These are phyloP conservation scores for Pseudotulostoma volvatum DNA, from an alignment of 495 filamentous ascomycete species.

Conservation along the genomic window DNA sequence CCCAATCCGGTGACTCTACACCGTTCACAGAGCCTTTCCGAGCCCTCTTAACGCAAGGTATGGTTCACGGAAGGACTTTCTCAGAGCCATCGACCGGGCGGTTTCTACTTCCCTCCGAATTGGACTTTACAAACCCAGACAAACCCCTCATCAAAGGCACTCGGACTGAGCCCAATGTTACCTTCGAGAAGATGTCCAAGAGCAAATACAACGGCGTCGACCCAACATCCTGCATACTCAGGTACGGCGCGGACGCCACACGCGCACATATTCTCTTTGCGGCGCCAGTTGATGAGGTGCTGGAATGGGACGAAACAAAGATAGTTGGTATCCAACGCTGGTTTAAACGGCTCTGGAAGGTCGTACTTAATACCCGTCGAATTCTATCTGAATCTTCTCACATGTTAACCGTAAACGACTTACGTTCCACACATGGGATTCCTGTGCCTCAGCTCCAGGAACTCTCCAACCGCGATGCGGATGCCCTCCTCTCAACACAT, in stretches of 20 bases:
- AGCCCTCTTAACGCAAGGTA: slow-evolving; percentile 67
- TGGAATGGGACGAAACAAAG: slow-evolving; percentile 78
- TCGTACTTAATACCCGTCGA: slow-evolving; percentile 25
- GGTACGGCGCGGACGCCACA: slow-evolving; percentile 70
- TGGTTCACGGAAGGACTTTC: slow-evolving; percentile 82
- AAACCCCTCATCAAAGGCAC: slow-evolving; percentile 45
- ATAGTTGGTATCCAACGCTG: slow-evolving; percentile 69
- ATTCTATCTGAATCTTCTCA: slow-evolving; percentile 12
- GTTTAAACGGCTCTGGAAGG: slow-evolving; percentile 48
- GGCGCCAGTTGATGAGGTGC: slow-evolving; percentile 62
- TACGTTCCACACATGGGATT: slow-evolving; percentile 13
- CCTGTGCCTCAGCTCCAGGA: slow-evolving; percentile 13
- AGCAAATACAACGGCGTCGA: slow-evolving; percentile 91
- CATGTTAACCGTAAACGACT: slow-evolving; percentile 7
- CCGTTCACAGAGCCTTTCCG: slow-evolving; percentile 55
- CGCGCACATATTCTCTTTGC: slow-evolving; percentile 78
- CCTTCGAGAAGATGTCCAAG: slow-evolving; percentile 92
- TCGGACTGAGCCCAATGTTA: slow-evolving; percentile 38
- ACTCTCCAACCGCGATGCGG: slow-evolving; percentile 33
- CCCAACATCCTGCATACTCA: slow-evolving; percentile 48
- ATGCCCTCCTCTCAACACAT: slow-evolving; percentile 47
- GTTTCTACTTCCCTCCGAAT: slow-evolving; percentile 63
- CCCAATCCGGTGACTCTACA: slow-evolving; percentile 13
- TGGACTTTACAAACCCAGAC: slow-evolving; percentile 42
- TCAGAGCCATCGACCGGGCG: slow-evolving; percentile 55